Conservation (phyloP, 1,139 yeast species). For the Kluyveromyces sp. region DNA sequence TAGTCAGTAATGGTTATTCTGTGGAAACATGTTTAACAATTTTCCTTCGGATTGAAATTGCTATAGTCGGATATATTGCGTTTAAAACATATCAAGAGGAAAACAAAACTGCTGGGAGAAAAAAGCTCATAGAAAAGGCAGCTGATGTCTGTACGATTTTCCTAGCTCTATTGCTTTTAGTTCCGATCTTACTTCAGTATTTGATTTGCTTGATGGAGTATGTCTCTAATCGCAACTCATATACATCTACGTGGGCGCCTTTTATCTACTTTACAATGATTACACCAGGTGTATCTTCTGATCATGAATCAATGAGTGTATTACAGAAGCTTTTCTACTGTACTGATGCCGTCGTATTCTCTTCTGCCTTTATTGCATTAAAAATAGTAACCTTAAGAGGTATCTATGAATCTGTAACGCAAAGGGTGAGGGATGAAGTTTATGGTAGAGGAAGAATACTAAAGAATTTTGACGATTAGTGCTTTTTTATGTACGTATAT, state of each 20-base stretch:
- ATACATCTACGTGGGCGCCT: constrained; percentile 4
- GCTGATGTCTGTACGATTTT: neutral
- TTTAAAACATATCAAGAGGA: neutral
- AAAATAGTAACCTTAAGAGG: neutral
- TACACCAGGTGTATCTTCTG: neutral
- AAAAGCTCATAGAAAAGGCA: too few species aligned
- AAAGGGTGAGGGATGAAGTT: constrained; percentile 49
- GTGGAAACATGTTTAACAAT: too few species aligned
- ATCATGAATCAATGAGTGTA: neutral
- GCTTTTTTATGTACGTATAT: neutral
- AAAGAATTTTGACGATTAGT: constrained; percentile 39
- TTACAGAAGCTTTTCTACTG: constrained; percentile 4
- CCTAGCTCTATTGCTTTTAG: neutral
- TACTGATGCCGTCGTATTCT: constrained; percentile 4
- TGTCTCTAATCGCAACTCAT: neutral
- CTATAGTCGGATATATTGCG: too few species aligned
- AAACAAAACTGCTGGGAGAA: too few species aligned
- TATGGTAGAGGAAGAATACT: constrained; percentile 58
- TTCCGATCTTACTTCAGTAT: neutral
- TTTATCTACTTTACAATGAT: constrained; percentile 2
- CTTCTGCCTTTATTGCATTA: neutral
- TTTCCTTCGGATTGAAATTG: too few species aligned
- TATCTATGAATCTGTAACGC: constrained; percentile 9
- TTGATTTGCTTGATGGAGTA: neutral
- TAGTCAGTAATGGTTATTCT: too few species aligned